phyloP scores from a whole-genome alignment of 345 rosid genomes.

The Orychophragmus violaceus region DNA sequence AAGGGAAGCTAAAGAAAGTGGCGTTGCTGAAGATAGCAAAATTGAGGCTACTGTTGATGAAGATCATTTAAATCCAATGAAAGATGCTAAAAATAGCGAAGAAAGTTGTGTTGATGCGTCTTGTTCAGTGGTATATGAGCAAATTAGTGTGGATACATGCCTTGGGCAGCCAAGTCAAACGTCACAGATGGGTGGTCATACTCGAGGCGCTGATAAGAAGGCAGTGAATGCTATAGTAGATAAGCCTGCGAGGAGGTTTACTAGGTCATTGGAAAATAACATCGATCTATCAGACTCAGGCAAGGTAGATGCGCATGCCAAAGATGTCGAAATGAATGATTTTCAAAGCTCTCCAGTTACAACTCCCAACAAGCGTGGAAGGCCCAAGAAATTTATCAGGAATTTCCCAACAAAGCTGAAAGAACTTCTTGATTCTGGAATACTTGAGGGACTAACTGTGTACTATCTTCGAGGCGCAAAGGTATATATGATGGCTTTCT shows the following conservation, averaged over 20 bases:
- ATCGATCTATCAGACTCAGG: not conserved
- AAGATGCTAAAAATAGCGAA: not conserved
- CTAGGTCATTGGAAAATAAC: conserved; percentile 21
- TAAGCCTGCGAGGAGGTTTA: conserved; percentile 23
- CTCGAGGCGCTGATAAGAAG: not conserved
- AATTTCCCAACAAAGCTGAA: conserved; percentile 51
- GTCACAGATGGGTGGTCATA: not conserved
- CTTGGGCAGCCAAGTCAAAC: not conserved
- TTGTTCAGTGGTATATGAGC: too few species aligned
- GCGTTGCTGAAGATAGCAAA: conserved; percentile 11
- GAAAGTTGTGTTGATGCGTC: conserved; percentile 12
- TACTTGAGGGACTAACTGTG: conserved; percentile 69
- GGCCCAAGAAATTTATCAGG: conserved; percentile 39
- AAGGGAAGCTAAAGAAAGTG: not conserved
- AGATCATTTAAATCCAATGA: not conserved
- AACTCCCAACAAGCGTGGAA: conserved; percentile 32
- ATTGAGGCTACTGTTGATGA: conserved; percentile 18
- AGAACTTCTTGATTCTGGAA: conserved; percentile 65
- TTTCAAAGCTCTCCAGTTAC: conserved; percentile 12
- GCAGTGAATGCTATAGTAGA: not conserved
- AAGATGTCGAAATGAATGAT: not conserved
- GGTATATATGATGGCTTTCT: conserved; percentile 36
- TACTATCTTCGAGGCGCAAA: conserved; percentile 51
- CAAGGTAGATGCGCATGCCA: conserved; percentile 7
- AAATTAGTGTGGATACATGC: not conserved